Conservation (phyloP, 495 filamentous ascomycete genomes). For the Aspergillus wentii region DNA sequence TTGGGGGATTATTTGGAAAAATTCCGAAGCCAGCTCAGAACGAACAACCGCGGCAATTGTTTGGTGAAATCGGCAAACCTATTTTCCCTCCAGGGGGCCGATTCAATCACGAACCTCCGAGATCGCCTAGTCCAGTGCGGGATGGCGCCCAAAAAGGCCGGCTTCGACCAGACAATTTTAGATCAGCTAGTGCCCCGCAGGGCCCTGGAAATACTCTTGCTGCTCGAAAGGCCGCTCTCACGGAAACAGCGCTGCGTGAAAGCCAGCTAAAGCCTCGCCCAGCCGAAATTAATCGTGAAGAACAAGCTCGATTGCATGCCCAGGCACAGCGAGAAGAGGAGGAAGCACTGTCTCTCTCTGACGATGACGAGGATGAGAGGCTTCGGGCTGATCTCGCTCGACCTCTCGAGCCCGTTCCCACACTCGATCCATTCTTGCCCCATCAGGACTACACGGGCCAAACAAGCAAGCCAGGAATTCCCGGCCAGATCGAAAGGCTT, state of each 20-base stretch:
- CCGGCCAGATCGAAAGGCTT: constrained; percentile 76
- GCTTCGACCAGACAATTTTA: constrained; percentile 44
- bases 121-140: constrained; percentile 77
- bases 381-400: constrained; percentile 53
- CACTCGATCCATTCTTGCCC: constrained; percentile 59
- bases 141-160: constrained; percentile 38
- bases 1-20: constrained; percentile 39
- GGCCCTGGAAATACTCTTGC: constrained; percentile 29
- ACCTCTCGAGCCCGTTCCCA: constrained; percentile 46
- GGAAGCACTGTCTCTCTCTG: constrained; percentile 41
- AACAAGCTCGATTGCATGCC: constrained; percentile 22
- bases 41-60: constrained; percentile 39
- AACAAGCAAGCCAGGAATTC: constrained; percentile 55
- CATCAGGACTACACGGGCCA: constrained; percentile 63
- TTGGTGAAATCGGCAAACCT: constrained; percentile 62
- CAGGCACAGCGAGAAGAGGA: constrained; percentile 33
- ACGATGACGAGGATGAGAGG: constrained; percentile 60
- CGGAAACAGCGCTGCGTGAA: constrained; percentile 28
- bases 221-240: constrained; percentile 35
- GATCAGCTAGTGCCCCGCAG: constrained; percentile 55
- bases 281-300: constrained; percentile 22
- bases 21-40: constrained; percentile 16
- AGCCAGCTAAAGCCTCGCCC: constrained; percentile 19
- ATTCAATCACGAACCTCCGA: constrained; percentile 49
- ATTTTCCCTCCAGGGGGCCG: constrained; percentile 53